Evolutionary conservation across 345 rosid genomes (phyloP), one percentile per base, ranked within the genome.

Genomic region (Aquilaria malaccensis): DNA sequence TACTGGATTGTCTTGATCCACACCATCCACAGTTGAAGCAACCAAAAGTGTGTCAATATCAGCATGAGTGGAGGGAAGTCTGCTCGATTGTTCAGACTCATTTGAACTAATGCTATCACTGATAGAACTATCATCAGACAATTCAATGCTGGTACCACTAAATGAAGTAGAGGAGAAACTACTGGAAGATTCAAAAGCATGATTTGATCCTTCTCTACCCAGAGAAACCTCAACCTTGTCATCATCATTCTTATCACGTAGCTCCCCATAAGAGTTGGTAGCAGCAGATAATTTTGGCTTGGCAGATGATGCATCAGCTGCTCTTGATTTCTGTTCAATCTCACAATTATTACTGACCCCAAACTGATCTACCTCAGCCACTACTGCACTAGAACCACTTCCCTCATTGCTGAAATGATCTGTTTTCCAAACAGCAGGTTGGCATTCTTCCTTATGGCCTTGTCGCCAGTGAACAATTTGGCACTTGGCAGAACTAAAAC

Each of bases 381-480:
- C 55, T 66, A 74, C 70, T 66, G 64, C 57, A 69, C 67, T 71
- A 61, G 59, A 66, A 61, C 75, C 73, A 45, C 54, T 67, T 74
- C 72, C 70, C 65, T 72, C 76, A 66, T 82, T 77, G 52, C 67
- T 74, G 53, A 55, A 60, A 41, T 56, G 65, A 54, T 41, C 56
- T 51, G 66, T 22, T 60, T 67, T 30, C 67, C 54, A 15, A 30
- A 50, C 46, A n/a, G 85, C 80, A 67, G 85, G 87, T 59, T 43
- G 76, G 64, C 98, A 93, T 62, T 89, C 90, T 63, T 87, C 85
- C 79, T 80, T 89, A 72, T 93, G 99, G 69, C 97, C 99, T 85
- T 86, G 95, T 62, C 97, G 76, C 99, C 99, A 94, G 67, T 90
- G 97, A 51, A 83, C 71, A 68, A 90, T 78, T 78, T 94, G 99